Percentiles rank a stretch among this genome's conserved stretches.
phyloP scores from a whole-genome alignment of 768 basidiomycete genomes.

The Rhizopogon vulgaris region DNA sequence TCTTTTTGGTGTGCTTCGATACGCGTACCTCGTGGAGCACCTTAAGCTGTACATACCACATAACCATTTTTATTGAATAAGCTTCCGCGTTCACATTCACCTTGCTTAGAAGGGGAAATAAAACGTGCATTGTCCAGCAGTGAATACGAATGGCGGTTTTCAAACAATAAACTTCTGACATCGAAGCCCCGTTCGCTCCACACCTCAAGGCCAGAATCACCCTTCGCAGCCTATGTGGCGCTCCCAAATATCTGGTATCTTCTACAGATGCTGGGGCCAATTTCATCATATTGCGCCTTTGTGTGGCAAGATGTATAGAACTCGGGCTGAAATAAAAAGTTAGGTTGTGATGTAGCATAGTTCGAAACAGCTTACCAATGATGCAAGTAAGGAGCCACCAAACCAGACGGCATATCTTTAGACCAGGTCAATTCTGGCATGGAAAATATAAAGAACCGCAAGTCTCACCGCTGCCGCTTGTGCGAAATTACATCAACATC shows the following conservation, averaged over 20 bases:
- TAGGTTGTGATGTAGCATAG: neutral
- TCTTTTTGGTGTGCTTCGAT: too few species aligned
- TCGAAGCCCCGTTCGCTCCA: neutral
- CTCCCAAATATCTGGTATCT: constrained; percentile 93
- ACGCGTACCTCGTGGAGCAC: neutral
- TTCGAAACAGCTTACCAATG: constrained; percentile 49
- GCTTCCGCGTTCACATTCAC: neutral
- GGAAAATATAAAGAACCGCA: neutral
- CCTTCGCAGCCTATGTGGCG: constrained; percentile 46
- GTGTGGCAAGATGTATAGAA: constrained; percentile 94
- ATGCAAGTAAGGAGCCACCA: constrained; percentile 91
- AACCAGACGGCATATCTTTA: constrained; percentile 93
- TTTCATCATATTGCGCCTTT: constrained; percentile 90
- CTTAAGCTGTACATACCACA: neutral
- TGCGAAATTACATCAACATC: constrained; percentile 98
- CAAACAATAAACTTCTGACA: neutral
- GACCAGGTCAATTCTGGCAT: constrained; percentile 5
- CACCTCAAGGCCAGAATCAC: neutral
- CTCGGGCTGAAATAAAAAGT: constrained; percentile 57
- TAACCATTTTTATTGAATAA: neutral
- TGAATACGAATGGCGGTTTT: neutral
- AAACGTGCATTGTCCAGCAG: neutral
- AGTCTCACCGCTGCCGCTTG: constrained; percentile 82
- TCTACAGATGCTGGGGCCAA: constrained; percentile 87
- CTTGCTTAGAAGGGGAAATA: neutral